Base-by-base conservation (phyloP, 192 early-diverging fungal species). In the Entomortierella chlamydospora region DNA sequence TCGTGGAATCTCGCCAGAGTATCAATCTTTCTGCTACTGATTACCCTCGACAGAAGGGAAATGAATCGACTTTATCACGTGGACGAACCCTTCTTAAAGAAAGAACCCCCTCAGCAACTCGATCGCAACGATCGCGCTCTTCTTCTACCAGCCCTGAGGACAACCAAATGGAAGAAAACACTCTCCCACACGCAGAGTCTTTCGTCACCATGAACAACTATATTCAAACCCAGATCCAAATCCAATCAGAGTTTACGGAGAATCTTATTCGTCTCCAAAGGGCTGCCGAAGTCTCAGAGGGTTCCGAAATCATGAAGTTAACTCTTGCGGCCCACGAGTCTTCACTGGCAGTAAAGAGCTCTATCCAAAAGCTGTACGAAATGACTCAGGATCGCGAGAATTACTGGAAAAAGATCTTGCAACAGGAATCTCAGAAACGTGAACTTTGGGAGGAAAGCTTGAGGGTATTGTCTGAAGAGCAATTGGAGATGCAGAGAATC, bases 181-280 rank as follows among this genome's bases (percentile, higher is more conserved):
- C 31, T 18, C 54, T 84, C 23, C 74, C 86, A 1, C 82, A 87
- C 60, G 82, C 77, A 41, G 70, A 86, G 31, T 83, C 84, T n/a
- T 82, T 83, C 50, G 59, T 72, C 3, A 74, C 83, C 22, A 82
- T 76, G 29, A 66, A 88, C 9, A 83, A 87, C 29, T 87, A 88
- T 29, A 55, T 89, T 18, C 82, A 85, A 42, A 81, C 88, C 15
- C 91, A 92, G 71, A 69, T 90, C 28, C 83, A 87, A 57, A 83
- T 90, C 55, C 90, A 91, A 34, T 82, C 85, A 15, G 86, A 88
- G 17, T 65, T 91, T 65, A 67, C 88, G 8, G 85, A 87, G 1
- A 83, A 82, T 10, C 73, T 92, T 45, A 61, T 79, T 30, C 68
- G 68, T 4, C 69, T 80, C 41, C 78, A 68, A 30, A 53, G 61